Evolutionary conservation across 2,329 filamentous ascomycete genomes (phyloP).

Genomic region (Phoma sp.): DNA sequence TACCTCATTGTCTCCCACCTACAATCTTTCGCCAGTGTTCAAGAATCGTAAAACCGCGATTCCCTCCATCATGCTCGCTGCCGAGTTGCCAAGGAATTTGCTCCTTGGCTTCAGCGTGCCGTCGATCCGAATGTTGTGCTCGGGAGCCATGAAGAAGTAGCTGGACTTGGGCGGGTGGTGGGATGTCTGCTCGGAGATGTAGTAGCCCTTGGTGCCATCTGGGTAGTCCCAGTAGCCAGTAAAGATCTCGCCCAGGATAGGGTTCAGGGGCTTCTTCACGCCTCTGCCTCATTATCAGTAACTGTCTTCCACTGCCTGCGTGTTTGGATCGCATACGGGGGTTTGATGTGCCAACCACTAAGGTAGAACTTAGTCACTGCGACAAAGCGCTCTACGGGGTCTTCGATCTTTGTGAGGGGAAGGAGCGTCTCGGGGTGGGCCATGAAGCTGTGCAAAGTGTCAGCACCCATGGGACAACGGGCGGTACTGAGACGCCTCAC

Average conservation of each 20-base stretch:
- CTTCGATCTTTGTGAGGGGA: slow-evolving; percentile 83
- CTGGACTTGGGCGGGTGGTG: slow-evolving; percentile 98
- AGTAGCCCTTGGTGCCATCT: slow-evolving; percentile 85
- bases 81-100: slow-evolving; percentile 95
- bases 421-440: slow-evolving; percentile 96
- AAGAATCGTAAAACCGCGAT: slow-evolving; percentile 83
- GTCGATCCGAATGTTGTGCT: slow-evolving; percentile 93
- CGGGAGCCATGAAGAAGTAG: slow-evolving; percentile 97
- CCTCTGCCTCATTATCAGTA: slow-evolving; percentile 64
- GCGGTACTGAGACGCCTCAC: slow-evolving; percentile 59
- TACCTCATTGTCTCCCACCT: slow-evolving; percentile 43
- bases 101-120: slow-evolving; percentile 93
- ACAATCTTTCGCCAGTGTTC: slow-evolving; percentile 92
- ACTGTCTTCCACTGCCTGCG: slow-evolving; percentile 16
- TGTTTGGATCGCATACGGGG: slow-evolving; percentile 69
- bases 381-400: slow-evolving; percentile 87
- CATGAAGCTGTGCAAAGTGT: slow-evolving; percentile 78
- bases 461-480: slow-evolving; percentile 8
- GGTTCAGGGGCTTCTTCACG: slow-evolving; percentile 97
- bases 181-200: slow-evolving; percentile 96
- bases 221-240: slow-evolving; percentile 95
- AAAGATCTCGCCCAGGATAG: slow-evolving; percentile 92
- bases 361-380: slow-evolving; percentile 98
- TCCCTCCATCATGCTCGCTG: slow-evolving; percentile 97
- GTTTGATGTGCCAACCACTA: slow-evolving; percentile 98